These are phyloP conservation scores for Xylariaceae sp. DNA, from an alignment of 2,329 filamentous ascomycete genomes.

Conservation along the genomic window DNA sequence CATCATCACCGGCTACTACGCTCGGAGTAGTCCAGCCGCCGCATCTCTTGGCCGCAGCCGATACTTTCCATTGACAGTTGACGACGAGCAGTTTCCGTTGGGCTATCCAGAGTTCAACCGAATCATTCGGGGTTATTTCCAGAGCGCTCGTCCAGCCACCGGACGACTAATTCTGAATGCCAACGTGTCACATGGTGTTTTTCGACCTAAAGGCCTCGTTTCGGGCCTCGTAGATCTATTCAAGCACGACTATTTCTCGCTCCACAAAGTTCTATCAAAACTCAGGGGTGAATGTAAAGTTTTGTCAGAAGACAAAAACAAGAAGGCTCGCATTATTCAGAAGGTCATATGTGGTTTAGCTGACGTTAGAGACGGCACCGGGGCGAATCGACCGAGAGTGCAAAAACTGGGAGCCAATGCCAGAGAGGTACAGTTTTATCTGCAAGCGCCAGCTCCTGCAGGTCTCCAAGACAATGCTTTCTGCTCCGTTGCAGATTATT, in stretches of 20 bases:
- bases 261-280: slow-evolving; percentile 30
- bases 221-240: slow-evolving; percentile 43
- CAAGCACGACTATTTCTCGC: neutral
- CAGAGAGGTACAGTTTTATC: slow-evolving; percentile 43
- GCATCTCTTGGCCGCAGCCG: slow-evolving; percentile 54
- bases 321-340: slow-evolving; percentile 27
- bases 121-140: slow-evolving; percentile 61
- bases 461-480: slow-evolving; percentile 37
- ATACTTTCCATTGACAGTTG: slow-evolving; percentile 53
- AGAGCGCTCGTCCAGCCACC: slow-evolving; percentile 60
- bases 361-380: slow-evolving; percentile 43
- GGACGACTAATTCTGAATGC: slow-evolving; percentile 61
- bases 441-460: slow-evolving; percentile 35
- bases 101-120: slow-evolving; percentile 43
- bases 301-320: slow-evolving; percentile 31
- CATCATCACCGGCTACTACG: slow-evolving; percentile 55
- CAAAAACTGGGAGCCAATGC: slow-evolving; percentile 38
- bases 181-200: slow-evolving; percentile 62
- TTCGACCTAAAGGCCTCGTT: slow-evolving; percentile 50
- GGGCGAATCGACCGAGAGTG: slow-evolving; percentile 36
- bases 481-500: slow-evolving; percentile 53
- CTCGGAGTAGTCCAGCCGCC: slow-evolving; percentile 47
- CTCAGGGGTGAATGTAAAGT: slow-evolving; percentile 31
- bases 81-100: slow-evolving; percentile 39
- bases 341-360: slow-evolving; percentile 36